Percentiles rank a stretch among this genome's conserved stretches.
Evolutionary conservation across 352 stramenopile genomes (phyloP).

Genomic region (Pythium phragmiticola): DNA sequence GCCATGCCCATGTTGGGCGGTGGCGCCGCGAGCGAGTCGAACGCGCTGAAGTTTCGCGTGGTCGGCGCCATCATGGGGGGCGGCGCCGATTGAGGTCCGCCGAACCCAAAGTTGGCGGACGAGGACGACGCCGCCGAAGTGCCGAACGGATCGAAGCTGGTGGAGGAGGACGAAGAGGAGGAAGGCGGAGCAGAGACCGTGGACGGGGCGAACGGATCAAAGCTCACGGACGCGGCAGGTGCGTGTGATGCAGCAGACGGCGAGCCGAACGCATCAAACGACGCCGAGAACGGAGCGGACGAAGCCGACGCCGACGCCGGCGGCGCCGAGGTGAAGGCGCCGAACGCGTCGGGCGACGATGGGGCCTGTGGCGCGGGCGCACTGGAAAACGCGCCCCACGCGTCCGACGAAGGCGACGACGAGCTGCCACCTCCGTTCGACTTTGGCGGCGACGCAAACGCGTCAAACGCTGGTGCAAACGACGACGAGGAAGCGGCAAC

Average conservation of each 20-base stretch:
- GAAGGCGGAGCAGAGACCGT: conserved; percentile 18
- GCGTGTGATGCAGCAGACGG: conserved; percentile 23
- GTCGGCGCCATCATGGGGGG: conserved; percentile 22
- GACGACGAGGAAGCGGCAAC: conserved; percentile 17
- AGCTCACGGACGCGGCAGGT: conserved; percentile 25
- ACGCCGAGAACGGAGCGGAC: conserved; percentile 24
- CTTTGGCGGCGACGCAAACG: conserved; percentile 33
- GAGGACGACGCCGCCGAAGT: conserved; percentile 26
- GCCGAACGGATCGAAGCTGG: conserved; percentile 39
- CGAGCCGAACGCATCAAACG: conserved; percentile 30
- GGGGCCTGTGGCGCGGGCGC: conserved; percentile 19
- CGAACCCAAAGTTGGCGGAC: conserved; percentile 26
- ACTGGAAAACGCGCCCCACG: conserved; percentile 36
- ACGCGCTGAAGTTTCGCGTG: conserved; percentile 54
- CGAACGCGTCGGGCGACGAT: conserved; percentile 33
- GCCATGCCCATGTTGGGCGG: conserved; percentile 34
- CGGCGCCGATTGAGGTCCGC: conserved; percentile 14
- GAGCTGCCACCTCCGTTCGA: conserved; percentile 5
- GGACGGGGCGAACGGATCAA: conserved; percentile 35
- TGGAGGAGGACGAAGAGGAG: conserved; percentile 12
- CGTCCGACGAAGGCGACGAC: conserved; percentile 1
- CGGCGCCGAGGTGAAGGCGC: conserved; percentile 38
- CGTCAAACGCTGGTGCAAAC: conserved; percentile 37
- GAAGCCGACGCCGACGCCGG: conserved; percentile 1
- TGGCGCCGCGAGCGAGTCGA: conserved; percentile 47